Percentiles rank a stretch among this genome's conserved stretches.
phyloP scores from a whole-genome alignment of 768 basidiomycete genomes.

The Pleurotus tuber-regium region DNA sequence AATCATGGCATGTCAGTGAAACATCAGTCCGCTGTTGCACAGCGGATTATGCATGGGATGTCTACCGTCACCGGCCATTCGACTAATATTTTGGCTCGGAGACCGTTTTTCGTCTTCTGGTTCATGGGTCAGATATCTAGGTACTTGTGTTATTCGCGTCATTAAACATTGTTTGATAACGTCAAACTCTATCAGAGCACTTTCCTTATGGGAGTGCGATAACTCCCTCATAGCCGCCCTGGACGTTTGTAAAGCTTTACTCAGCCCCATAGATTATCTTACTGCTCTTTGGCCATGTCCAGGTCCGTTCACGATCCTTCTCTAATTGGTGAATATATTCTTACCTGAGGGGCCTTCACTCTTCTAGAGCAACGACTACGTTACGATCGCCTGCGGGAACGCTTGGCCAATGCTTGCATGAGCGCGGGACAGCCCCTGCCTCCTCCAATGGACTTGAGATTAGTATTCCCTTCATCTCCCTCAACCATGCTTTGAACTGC shows the following conservation, averaged over 20 bases:
- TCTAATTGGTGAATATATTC: too few species aligned
- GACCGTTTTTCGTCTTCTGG: constrained; percentile 74
- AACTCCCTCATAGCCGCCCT: constrained; percentile 55
- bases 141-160: too few species aligned
- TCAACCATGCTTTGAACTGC: constrained; percentile 24
- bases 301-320: too few species aligned
- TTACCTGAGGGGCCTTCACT: constrained; percentile 16
- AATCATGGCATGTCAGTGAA: constrained; percentile 37
- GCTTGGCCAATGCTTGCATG: constrained; percentile 44
- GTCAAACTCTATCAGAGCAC: constrained; percentile 47
- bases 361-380: constrained; percentile 48
- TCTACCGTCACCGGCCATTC: constrained; percentile 57
- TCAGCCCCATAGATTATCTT: constrained; percentile 61
- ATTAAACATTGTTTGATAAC: too few species aligned
- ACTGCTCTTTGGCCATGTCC: constrained; percentile 63
- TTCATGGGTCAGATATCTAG: constrained; percentile 70
- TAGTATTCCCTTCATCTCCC: constrained; percentile 19
- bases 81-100: constrained; percentile 44
- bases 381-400: constrained; percentile 44
- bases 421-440: constrained; percentile 46
- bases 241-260: constrained; percentile 58
- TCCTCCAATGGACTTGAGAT: constrained; percentile 18
- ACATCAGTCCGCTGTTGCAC: constrained; percentile 59
- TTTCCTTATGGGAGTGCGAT: constrained; percentile 63
- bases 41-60: constrained; percentile 58